Evolutionary conservation across 768 basidiomycete species (phyloP).

Genomic region (Mycena pura): DNA sequence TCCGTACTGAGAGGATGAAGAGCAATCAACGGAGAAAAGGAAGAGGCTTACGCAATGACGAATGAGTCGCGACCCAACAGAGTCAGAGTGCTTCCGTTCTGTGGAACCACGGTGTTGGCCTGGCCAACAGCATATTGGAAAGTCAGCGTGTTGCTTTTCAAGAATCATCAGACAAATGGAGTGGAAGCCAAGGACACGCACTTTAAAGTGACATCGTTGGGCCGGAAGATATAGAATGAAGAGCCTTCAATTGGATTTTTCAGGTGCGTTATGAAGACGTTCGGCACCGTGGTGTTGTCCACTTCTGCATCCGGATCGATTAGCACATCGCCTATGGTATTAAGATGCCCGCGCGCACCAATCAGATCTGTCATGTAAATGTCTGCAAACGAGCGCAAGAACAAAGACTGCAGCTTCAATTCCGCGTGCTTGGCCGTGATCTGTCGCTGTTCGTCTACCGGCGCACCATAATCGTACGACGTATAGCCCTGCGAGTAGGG

Average conservation of each 20-base stretch:
- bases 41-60: slow-evolving; percentile 43
- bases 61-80: slow-evolving; percentile 61
- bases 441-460: slow-evolving; percentile 56
- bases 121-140: slow-evolving; percentile 17
- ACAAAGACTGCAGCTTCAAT: slow-evolving; percentile 61
- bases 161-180: neutral
- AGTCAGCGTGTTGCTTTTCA: slow-evolving; percentile 2
- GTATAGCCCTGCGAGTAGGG: slow-evolving; percentile 25
- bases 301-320: slow-evolving; percentile 21
- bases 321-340: slow-evolving; percentile 41
- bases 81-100: slow-evolving; percentile 43
- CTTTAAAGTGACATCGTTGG: slow-evolving; percentile 55
- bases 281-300: slow-evolving; percentile 30
- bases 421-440: slow-evolving; percentile 61
- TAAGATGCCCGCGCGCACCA: slow-evolving; percentile 30
- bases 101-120: slow-evolving; percentile 43
- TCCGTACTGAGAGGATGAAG: slow-evolving; percentile 48
- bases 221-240: slow-evolving; percentile 61
- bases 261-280: slow-evolving; percentile 52
- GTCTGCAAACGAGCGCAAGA: slow-evolving; percentile 60
- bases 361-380: slow-evolving; percentile 64
- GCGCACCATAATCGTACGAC: slow-evolving; percentile 67
- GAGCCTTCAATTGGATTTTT: slow-evolving; percentile 55
- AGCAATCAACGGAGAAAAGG: neutral
- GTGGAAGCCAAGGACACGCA: slow-evolving; percentile 23